These are phyloP conservation scores for Ashbya aceris DNA, from an alignment of 1,139 yeast genomes.

Conservation along the genomic window DNA sequence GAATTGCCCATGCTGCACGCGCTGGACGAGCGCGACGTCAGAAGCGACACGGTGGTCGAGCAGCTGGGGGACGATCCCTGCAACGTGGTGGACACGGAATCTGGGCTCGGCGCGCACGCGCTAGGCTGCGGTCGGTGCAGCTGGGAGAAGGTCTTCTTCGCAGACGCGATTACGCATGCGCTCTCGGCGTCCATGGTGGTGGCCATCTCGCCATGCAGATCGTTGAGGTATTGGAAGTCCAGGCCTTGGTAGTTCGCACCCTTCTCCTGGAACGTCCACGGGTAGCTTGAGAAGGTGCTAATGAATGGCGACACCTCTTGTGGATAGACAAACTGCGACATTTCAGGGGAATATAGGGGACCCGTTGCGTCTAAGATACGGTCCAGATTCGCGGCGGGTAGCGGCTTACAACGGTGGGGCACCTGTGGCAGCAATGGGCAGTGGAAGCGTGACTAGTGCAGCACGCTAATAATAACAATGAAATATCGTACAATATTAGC, in stretches of 20 bases:
- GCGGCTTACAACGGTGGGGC: too few species aligned
- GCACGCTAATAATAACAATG: too few species aligned
- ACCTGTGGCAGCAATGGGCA: too few species aligned
- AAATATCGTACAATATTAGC: too few species aligned
- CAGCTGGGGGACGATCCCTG: slow-evolving; percentile 1
- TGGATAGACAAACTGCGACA: slow-evolving; percentile 4
- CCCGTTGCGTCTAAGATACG: too few species aligned
- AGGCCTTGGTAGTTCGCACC: slow-evolving; percentile 1
- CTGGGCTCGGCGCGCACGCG: not conserved
- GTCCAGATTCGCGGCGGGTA: too few species aligned
- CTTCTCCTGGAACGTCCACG: slow-evolving; percentile 3
- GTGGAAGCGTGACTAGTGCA: too few species aligned
- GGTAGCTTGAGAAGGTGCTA: slow-evolving; percentile 3
- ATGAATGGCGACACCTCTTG: slow-evolving; percentile 5
- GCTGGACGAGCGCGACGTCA: slow-evolving; percentile 2
- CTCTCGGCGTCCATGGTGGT: not conserved
- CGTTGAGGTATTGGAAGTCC: slow-evolving; percentile 2
- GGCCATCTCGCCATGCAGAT: slow-evolving; percentile 2
- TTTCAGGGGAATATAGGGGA: not conserved
- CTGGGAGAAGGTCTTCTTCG: not conserved
- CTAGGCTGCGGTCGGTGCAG: not conserved
- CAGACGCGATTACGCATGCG: not conserved
- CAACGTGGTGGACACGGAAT: not conserved
- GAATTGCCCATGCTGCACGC: slow-evolving; percentile 2
- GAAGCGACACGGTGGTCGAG: not conserved